Evolutionary conservation across 2,329 filamentous ascomycete genomes (phyloP).

Genomic region (Colletotrichum coccodes): DNA sequence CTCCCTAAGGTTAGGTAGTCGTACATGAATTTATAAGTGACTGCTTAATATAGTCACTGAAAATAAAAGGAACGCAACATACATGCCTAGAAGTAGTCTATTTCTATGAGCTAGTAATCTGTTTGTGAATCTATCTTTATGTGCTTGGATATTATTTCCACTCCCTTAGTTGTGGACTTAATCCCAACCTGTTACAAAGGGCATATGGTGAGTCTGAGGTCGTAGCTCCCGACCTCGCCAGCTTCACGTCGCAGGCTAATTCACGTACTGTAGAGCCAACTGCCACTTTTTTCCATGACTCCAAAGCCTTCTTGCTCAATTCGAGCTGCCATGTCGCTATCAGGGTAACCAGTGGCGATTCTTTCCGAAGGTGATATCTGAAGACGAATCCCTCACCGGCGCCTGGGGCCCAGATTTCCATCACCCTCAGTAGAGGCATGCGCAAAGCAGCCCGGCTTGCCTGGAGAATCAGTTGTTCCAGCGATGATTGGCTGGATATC

Average conservation of each 20-base stretch:
- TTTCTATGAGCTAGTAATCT: not conserved
- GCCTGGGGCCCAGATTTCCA: slow-evolving; percentile 2
- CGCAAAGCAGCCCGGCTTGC: not conserved
- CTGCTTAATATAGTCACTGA: too few species aligned
- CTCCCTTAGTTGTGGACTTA: not conserved
- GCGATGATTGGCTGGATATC: not conserved
- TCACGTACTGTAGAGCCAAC: not conserved
- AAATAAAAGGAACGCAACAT: not conserved
- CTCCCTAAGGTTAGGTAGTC: not conserved
- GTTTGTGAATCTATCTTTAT: not conserved
- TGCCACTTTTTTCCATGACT: not conserved
- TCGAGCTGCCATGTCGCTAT: not conserved
- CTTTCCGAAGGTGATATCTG: not conserved
- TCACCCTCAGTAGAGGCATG: not conserved
- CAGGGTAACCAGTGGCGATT: not conserved
- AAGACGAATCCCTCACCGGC: not conserved
- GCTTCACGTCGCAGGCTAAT: not conserved
- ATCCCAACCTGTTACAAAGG: not conserved
- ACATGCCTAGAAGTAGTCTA: not conserved
- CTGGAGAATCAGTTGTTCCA: not conserved
- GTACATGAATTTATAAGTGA: too few species aligned
- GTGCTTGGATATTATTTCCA: not conserved
- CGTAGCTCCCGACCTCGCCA: not conserved
- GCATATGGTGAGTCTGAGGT: not conserved
- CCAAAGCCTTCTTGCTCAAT: not conserved